Base-by-base conservation (phyloP, 805 yeast species). In the Teunomyces stri region DNA sequence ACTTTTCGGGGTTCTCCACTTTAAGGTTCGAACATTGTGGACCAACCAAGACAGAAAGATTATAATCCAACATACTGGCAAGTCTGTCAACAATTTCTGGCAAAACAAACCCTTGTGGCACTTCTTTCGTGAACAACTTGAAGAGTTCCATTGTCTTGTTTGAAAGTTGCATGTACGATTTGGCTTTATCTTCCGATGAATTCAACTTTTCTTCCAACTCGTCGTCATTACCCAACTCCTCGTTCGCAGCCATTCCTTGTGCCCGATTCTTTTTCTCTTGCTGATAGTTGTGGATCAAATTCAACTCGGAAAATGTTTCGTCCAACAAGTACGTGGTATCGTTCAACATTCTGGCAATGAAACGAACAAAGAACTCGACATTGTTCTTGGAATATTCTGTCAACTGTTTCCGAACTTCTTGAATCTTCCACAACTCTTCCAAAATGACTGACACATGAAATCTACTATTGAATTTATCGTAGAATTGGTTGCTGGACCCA, bases 61-160 rank as follows among this genome's bases (percentile, higher is more conserved):
- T 94, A 68, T 91, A 92, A 69, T 94, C 87, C 62, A 94, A 74
- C 99, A 94, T 94, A 40, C 96, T 90, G 0, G 99, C 96, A 52
- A 94, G 73, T 65, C 99, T 79, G 58, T 90, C 96, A 36, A 92
- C 96, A 58, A 94, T 84, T 66, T 94, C 99, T 1, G 88, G 82
- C 37, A 89, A 85, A 3, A 83, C 81, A 68, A 94, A 94, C 0
- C 96, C 92, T 44, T 72, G 75, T 6, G 98, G 97, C 7, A 89
- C 88, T 52, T 92, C 92, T 49, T 80, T 75, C 0, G 98, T 89
- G 62, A 91, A 94, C 42, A 90, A 68, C 53, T 81, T 84, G 59
- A 94, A 85, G 52, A 94, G 70, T 37, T 78, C 79, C 67, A 91
- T 82, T 0, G 96, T 87, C 65, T 89, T 87, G 55, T 87, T 87